phyloP scores from a whole-genome alignment of 139 green algal genomes.

The Gonium pectorale region DNA sequence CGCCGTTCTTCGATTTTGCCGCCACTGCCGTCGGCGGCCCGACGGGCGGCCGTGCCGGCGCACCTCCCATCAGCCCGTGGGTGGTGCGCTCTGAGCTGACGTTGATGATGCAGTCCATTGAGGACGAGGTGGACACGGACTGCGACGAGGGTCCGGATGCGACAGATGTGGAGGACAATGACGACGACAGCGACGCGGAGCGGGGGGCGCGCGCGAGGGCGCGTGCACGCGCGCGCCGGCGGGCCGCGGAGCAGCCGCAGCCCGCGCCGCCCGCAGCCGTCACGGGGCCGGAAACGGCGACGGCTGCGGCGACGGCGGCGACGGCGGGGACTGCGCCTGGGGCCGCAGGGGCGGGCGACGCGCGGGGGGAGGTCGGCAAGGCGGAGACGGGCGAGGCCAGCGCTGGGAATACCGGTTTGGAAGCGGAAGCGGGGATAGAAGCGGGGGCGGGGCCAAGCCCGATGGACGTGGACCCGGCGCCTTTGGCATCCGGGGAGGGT shows the following conservation, averaged over 20 bases:
- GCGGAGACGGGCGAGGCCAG: too few species aligned
- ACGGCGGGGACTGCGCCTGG: too few species aligned
- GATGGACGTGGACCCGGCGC: too few species aligned
- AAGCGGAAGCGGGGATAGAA: neutral
- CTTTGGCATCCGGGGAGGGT: too few species aligned
- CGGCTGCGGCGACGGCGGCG: neutral
- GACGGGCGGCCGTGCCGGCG: neutral
- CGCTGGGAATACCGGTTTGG: too few species aligned
- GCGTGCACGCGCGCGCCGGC: neutral
- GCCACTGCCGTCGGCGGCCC: neutral
- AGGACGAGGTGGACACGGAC: conserved; percentile 31
- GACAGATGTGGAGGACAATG: conserved; percentile 3
- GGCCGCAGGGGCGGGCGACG: neutral
- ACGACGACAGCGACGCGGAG: neutral
- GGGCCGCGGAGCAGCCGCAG: neutral
- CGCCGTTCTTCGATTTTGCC: conserved; percentile 17
- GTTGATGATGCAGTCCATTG: neutral
- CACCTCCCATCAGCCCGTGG: neutral
- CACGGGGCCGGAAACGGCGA: neutral
- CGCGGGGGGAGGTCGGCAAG: neutral
- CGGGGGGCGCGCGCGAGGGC: neutral
- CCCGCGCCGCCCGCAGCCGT: neutral
- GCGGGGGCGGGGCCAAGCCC: neutral
- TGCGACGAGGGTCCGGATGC: conserved; percentile 26
- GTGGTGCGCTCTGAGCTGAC: conserved; percentile 8